phyloP scores from a whole-genome alignment of 768 basidiomycete species.

The Tulasnella sp. region DNA sequence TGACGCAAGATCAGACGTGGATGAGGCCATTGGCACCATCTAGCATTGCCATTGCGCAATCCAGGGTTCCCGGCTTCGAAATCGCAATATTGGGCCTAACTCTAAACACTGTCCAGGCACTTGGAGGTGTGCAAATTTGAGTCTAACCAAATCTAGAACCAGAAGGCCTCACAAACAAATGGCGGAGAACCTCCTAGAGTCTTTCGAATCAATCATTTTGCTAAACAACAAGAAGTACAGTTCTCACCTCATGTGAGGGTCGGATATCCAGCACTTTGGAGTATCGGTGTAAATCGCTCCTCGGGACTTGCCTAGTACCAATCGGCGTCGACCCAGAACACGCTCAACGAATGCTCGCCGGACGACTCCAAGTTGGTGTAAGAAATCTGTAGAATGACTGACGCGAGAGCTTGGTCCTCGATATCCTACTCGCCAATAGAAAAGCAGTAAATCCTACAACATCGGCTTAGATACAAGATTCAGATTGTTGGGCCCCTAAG shows the following conservation, averaged over 20 bases:
- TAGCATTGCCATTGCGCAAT: slow-evolving; percentile 13
- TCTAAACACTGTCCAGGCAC: slow-evolving; percentile 5
- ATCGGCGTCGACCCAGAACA: background rate
- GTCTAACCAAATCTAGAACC: background rate
- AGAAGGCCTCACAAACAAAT: background rate
- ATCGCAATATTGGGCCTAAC: slow-evolving; percentile 7
- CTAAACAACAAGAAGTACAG: background rate
- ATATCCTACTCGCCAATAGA: no score
- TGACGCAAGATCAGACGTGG: background rate
- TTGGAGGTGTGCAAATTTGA: background rate
- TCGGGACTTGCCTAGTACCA: slow-evolving; percentile 3
- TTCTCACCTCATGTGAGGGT: background rate
- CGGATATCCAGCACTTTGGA: background rate
- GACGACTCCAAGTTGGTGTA: background rate
- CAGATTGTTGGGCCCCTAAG: slow-evolving; percentile 4
- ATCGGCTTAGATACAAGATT: background rate
- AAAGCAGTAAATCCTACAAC: no score
- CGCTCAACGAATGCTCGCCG: background rate
- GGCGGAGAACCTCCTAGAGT: background rate
- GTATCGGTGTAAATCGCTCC: background rate
- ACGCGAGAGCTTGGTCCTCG: background rate
- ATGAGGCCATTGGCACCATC: background rate
- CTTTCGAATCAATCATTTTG: background rate
- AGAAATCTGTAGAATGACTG: background rate
- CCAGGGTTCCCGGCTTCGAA: background rate